Percentiles rank a stretch among this genome's conserved stretches.
Conservation (phyloP, 78 protist species). For the Pigoraptor vietnamica region DNA sequence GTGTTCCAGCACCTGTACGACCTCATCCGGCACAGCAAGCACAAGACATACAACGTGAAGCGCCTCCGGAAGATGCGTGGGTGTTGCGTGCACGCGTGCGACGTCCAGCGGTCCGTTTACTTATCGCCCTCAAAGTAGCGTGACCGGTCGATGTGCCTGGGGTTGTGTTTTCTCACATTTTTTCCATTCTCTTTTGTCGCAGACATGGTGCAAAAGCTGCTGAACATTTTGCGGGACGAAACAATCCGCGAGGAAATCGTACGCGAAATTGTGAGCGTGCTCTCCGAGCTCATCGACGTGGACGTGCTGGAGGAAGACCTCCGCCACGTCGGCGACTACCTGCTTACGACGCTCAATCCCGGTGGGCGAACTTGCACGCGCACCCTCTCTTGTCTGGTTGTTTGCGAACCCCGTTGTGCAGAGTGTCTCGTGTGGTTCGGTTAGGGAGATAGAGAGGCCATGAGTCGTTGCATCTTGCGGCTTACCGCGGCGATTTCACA, state of each 20-base stretch:
- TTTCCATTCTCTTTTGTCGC: neutral
- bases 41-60: neutral
- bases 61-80: neutral
- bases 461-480: too few relatives aligned
- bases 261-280: neutral
- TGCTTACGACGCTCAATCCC: constrained; percentile 2
- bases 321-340: neutral
- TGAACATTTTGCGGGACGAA: neutral
- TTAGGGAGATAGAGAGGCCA: too few relatives aligned
- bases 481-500: too few relatives aligned
- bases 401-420: neutral
- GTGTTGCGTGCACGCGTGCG: too few relatives aligned
- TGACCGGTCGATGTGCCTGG: too few relatives aligned
- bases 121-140: too few relatives aligned
- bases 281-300: neutral
- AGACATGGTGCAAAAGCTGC: neutral
- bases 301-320: neutral
- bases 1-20: neutral
- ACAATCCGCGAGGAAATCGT: neutral
- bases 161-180: neutral
- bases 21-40: neutral
- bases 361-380: neutral
- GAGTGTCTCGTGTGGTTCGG: too few relatives aligned
- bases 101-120: too few relatives aligned
- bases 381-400: neutral